A percentile compares a stretch with the other conserved stretches of the same genome.
Conservation (phyloP, 768 basidiomycete genomes). For the Erythrobasidium yunnanense region DNA sequence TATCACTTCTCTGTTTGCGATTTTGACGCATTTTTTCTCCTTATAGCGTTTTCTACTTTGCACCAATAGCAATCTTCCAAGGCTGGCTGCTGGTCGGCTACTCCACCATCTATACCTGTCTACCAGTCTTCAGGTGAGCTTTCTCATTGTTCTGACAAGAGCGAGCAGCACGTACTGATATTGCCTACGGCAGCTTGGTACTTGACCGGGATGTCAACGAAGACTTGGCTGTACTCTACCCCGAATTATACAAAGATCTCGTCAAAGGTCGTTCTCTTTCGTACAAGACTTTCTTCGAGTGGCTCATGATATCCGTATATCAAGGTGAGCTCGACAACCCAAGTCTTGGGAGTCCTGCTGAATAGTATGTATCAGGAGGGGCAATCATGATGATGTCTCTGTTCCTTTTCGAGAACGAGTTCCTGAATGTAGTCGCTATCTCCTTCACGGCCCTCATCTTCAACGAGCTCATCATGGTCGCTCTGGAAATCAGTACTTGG, state of each 20-base stretch:
- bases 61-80: slow-evolving; percentile 93
- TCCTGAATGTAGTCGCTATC: slow-evolving; percentile 94
- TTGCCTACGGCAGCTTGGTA: slow-evolving; percentile 60
- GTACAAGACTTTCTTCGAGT: slow-evolving; percentile 96
- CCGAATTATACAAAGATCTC: slow-evolving; percentile 93
- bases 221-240: slow-evolving; percentile 86
- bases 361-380: slow-evolving; percentile 51
- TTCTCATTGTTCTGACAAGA: slow-evolving; percentile 61
- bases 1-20: slow-evolving; percentile 34
- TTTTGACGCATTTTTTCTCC: not conserved
- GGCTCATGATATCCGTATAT: slow-evolving; percentile 94
- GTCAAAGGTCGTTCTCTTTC: slow-evolving; percentile 92
- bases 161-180: slow-evolving; percentile 61
- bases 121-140: slow-evolving; percentile 6
- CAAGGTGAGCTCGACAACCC: slow-evolving; percentile 56
- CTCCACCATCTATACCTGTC: slow-evolving; percentile 32
- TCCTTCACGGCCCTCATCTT: slow-evolving; percentile 91
- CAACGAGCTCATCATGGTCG: slow-evolving; percentile 98
- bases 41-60: slow-evolving; percentile 66
- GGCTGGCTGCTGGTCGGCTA: slow-evolving; percentile 90
- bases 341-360: not conserved
- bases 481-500: slow-evolving; percentile 95
- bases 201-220: slow-evolving; percentile 91
- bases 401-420: slow-evolving; percentile 90
- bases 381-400: slow-evolving; percentile 98